Evolutionary conservation across 805 yeast species (phyloP).

Genomic region (Tetrapisispora phaffii): DNA sequence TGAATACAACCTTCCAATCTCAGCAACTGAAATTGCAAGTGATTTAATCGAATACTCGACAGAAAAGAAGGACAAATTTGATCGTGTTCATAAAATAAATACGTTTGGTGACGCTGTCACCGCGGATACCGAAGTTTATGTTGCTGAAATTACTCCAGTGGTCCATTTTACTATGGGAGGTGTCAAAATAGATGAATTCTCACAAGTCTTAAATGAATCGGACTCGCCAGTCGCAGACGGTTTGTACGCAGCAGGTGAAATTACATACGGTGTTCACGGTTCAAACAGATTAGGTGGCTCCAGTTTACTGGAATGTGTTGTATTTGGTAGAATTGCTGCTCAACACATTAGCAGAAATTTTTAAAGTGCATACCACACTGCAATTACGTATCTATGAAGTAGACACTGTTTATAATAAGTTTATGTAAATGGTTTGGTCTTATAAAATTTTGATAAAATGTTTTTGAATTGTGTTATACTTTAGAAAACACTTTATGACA

Average conservation of each 20-base stretch:
- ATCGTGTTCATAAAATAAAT: conserved; percentile 30
- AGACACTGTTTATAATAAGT: neutral
- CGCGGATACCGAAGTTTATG: conserved; percentile 29
- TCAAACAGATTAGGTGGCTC: conserved; percentile 52
- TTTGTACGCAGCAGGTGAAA: conserved; percentile 56
- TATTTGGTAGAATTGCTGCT: conserved; percentile 48
- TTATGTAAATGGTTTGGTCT: neutral
- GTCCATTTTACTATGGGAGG: conserved; percentile 66
- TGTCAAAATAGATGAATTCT: conserved; percentile 40
- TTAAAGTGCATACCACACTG: too few relatives aligned
- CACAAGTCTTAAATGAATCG: conserved; percentile 34
- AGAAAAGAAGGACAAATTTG: conserved; percentile 26
- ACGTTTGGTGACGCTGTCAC: conserved; percentile 22
- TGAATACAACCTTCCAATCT: conserved; percentile 15
- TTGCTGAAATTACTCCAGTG: conserved; percentile 50
- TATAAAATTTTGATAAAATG: too few relatives aligned
- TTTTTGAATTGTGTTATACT: too few relatives aligned
- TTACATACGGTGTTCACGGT: conserved; percentile 63
- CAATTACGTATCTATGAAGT: neutral
- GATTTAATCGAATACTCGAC: conserved; percentile 20
- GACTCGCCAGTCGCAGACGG: conserved; percentile 32
- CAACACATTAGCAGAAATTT: conserved; percentile 11
- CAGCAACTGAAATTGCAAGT: conserved; percentile 16
- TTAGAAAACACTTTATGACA: too few relatives aligned
- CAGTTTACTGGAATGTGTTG: conserved; percentile 49